Conservation (phyloP, 2,329 filamentous ascomycete genomes). For the Apiospora malaysiana region DNA sequence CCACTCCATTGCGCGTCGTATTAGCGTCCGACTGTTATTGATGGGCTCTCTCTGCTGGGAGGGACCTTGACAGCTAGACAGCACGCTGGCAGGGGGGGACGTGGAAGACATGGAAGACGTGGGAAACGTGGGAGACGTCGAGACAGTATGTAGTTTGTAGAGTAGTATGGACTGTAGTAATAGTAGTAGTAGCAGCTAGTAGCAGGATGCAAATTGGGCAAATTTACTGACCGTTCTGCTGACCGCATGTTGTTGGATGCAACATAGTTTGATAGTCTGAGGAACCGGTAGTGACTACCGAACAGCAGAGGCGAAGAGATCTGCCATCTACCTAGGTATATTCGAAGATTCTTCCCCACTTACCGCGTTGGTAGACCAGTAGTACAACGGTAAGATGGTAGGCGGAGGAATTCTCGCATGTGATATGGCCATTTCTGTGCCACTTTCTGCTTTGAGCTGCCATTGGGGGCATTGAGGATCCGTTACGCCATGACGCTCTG, state of each 20-base stretch:
- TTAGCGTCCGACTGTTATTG: not conserved
- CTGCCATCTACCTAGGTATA: constrained; percentile 4
- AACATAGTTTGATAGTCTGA: not conserved
- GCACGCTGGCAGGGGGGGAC: not conserved
- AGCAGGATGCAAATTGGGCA: constrained; percentile 2
- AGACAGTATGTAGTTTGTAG: too few relatives aligned
- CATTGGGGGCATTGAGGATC: too few relatives aligned
- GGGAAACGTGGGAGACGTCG: too few relatives aligned
- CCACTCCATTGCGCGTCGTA: constrained; percentile 6
- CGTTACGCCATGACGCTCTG: not conserved
- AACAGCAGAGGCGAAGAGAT: not conserved
- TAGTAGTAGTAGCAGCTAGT: not conserved
- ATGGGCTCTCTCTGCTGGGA: not conserved
- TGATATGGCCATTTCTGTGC: constrained; percentile 3
- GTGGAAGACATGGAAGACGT: too few relatives aligned
- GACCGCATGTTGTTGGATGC: constrained; percentile 13
- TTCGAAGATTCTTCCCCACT: not conserved
- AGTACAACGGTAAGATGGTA: too few relatives aligned
- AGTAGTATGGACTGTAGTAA: not conserved
- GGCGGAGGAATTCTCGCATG: not conserved
- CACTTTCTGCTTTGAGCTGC: too few relatives aligned
- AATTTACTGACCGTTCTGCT: not conserved
- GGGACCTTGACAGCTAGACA: not conserved
- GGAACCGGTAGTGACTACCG: constrained; percentile 15
- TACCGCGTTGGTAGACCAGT: not conserved